These are phyloP conservation scores for Alternaria ventricosa DNA, from an alignment of 2,329 filamentous ascomycete genomes.

Conservation along the genomic window DNA sequence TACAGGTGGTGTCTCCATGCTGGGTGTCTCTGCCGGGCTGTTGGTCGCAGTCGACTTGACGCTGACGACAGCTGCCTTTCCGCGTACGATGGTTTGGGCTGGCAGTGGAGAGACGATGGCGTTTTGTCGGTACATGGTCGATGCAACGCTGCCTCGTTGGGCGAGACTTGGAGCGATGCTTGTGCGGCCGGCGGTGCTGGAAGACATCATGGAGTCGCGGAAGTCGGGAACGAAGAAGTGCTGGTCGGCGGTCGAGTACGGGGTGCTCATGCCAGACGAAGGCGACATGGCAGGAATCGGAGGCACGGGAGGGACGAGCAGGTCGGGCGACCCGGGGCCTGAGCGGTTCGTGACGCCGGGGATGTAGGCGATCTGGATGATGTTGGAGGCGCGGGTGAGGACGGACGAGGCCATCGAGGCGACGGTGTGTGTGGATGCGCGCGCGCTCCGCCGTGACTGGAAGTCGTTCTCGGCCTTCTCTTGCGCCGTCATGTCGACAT, in stretches of 20 bases:
- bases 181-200: slow-evolving; percentile 64
- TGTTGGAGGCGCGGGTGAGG: slow-evolving; percentile 93
- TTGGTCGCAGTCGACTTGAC: slow-evolving; percentile 74
- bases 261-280: slow-evolving; percentile 64
- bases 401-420: slow-evolving; percentile 94
- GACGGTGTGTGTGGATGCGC: slow-evolving; percentile 83
- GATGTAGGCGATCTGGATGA: slow-evolving; percentile 99
- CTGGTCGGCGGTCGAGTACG: slow-evolving; percentile 69
- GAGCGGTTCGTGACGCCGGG: slow-evolving; percentile 95
- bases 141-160: slow-evolving; percentile 70
- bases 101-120: slow-evolving; percentile 79
- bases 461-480: slow-evolving; percentile 66
- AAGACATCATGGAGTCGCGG: slow-evolving; percentile 89
- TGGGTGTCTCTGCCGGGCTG: slow-evolving; percentile 56
- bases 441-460: slow-evolving; percentile 63
- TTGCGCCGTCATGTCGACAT: slow-evolving; percentile 60
- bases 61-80: slow-evolving; percentile 90
- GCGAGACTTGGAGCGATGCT: slow-evolving; percentile 59
- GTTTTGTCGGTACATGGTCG: slow-evolving; percentile 92
- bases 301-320: slow-evolving; percentile 89
- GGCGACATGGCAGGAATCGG: slow-evolving; percentile 73
- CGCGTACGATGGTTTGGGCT: slow-evolving; percentile 84
- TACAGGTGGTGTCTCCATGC: slow-evolving; percentile 69
- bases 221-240: slow-evolving; percentile 95
- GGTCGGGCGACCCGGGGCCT: slow-evolving; percentile 77